Percentiles rank a stretch among this genome's conserved stretches.
Conservation (phyloP, 371 early-diverging fungal species). For the Mucor circinelloides region DNA sequence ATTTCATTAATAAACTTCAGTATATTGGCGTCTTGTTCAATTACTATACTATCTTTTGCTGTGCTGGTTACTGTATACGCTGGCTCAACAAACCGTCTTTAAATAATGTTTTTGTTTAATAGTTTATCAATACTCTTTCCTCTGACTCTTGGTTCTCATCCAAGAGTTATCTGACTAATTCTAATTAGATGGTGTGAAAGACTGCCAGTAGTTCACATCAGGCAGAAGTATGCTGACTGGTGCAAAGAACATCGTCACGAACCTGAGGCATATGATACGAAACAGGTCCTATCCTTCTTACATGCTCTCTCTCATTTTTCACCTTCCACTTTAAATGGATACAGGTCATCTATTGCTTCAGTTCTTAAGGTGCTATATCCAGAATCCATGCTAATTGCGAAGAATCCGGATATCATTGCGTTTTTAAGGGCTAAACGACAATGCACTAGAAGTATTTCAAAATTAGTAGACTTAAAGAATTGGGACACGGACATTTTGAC, state of each 20-base stretch:
- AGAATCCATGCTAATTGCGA: not conserved
- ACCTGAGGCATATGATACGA: not conserved
- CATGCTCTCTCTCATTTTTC: not conserved
- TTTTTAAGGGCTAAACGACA: constrained; percentile 7
- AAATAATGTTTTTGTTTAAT: too few species aligned
- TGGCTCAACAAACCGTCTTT: too few species aligned
- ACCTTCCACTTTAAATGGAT: not conserved
- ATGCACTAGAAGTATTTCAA: not conserved
- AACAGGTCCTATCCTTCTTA: not conserved
- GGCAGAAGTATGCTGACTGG: not conserved
- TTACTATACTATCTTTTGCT: too few species aligned
- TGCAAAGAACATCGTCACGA: not conserved
- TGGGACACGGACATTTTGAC: constrained; percentile 9
- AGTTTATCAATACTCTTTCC: too few species aligned
- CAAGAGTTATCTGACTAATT: too few species aligned
- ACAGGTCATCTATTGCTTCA: constrained; percentile 11
- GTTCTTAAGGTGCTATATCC: not conserved
- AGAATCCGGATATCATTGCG: not conserved
- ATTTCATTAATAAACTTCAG: too few species aligned
- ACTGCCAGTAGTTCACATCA: not conserved
- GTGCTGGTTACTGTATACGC: too few species aligned
- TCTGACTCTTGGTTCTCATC: too few species aligned
- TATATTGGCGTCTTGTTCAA: too few species aligned
- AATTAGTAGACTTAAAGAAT: not conserved
- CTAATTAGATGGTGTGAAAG: too few species aligned